A percentile compares a stretch with the other conserved stretches of the same genome.
phyloP scores from a whole-genome alignment of 306 rosid species.

The Prunus campanulata region DNA sequence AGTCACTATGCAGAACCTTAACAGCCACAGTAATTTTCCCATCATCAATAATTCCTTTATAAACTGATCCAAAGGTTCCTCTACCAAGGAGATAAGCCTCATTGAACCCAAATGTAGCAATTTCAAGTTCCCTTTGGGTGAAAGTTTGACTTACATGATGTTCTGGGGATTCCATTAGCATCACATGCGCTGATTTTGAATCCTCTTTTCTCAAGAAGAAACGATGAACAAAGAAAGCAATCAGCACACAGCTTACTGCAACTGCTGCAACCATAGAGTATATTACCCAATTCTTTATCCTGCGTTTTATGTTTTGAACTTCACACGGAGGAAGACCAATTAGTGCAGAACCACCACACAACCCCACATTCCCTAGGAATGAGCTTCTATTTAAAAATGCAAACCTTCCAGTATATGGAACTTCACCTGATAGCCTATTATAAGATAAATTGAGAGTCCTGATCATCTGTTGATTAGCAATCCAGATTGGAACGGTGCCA shows the following conservation, averaged over 20 bases:
- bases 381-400: conserved; percentile 3
- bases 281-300: neutral
- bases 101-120: conserved; percentile 24
- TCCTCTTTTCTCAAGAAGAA: conserved; percentile 6
- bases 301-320: conserved; percentile 8
- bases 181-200: neutral
- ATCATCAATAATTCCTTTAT: conserved; percentile 17
- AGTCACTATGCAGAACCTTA: conserved; percentile 22
- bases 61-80: conserved; percentile 32
- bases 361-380: conserved; percentile 22
- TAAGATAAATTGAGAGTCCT: conserved; percentile 18
- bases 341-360: conserved; percentile 27
- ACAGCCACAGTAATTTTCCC: conserved; percentile 19
- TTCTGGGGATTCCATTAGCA: neutral
- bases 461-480: neutral
- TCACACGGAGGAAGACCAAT: conserved; percentile 16
- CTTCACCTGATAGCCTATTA: conserved; percentile 27
- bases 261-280: neutral
- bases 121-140: conserved; percentile 27
- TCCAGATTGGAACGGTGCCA: neutral
- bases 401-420: conserved; percentile 14
- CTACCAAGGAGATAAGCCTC: conserved; percentile 26
- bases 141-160: conserved; percentile 5
- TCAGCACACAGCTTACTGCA: neutral
- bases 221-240: conserved; percentile 1